Conservation (phyloP, 2,329 filamentous ascomycete genomes). For the Alternaria postmessia region DNA sequence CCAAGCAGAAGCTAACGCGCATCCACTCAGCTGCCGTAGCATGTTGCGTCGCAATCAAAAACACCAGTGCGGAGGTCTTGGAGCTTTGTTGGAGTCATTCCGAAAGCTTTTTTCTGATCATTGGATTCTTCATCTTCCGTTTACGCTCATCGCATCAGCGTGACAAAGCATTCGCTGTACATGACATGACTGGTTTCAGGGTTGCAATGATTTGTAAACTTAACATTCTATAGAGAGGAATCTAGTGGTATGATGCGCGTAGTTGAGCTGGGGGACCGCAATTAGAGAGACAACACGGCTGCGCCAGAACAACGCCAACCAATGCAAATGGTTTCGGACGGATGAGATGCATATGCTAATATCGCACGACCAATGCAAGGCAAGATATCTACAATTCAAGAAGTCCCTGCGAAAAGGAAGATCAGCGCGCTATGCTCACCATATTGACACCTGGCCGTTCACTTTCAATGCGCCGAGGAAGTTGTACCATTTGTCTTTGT, state of each 20-base stretch:
- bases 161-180: neutral
- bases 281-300: conserved; percentile 3
- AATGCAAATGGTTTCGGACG: conserved; percentile 5
- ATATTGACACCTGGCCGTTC: neutral
- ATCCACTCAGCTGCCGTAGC: neutral
- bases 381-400: conserved; percentile 1
- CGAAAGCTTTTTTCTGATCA: neutral
- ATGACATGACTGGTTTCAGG: neutral
- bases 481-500: conserved; percentile 41
- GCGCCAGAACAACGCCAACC: conserved; percentile 15
- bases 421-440: conserved; percentile 6
- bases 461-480: conserved; percentile 1
- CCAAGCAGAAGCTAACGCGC: conserved; percentile 16
- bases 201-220: neutral
- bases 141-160: neutral
- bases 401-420: conserved; percentile 8
- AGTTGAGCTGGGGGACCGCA: conserved; percentile 1
- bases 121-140: neutral
- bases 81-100: neutral
- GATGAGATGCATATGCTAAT: conserved; percentile 9
- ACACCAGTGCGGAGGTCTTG: neutral
- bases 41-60: neutral
- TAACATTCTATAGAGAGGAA: conserved; percentile 10
- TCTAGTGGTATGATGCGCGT: neutral
- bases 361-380: conserved; percentile 5